Conservation (phyloP, 768 basidiomycete species). For the Mycena leptocephala region DNA sequence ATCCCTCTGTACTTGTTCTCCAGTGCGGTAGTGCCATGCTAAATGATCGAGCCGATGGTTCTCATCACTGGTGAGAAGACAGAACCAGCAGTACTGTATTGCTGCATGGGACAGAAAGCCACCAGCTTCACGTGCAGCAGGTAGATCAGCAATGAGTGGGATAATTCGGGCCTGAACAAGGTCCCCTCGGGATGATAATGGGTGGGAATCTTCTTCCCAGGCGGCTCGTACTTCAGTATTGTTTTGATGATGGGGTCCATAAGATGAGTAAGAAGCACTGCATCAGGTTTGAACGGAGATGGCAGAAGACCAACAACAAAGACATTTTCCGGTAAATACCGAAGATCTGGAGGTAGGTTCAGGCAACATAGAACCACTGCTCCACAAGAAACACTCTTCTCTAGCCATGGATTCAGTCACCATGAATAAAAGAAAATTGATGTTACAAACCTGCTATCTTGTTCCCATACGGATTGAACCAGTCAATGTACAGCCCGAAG, state of each 20-base stretch:
- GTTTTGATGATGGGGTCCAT: conserved; percentile 7
- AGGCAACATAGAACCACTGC: conserved; percentile 38
- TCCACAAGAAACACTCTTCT: conserved; percentile 22
- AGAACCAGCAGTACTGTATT: conserved; percentile 37
- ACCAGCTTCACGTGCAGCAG: conserved; percentile 29
- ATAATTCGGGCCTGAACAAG: conserved; percentile 24
- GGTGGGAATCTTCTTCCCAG: conserved; percentile 26
- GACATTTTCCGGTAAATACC: conserved; percentile 41
- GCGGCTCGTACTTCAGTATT: conserved; percentile 10
- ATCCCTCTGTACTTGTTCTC: conserved; percentile 19
- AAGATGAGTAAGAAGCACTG: conserved; percentile 18
- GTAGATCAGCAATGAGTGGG: conserved; percentile 34
- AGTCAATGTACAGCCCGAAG: conserved; percentile 45
- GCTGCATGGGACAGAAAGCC: conserved; percentile 33
- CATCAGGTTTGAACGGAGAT: conserved; percentile 41
- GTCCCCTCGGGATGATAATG: conserved; percentile 26
- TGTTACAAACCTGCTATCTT: conserved; percentile 36
- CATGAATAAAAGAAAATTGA: not conserved
- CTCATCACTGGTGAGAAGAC: conserved; percentile 14
- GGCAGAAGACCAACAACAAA: conserved; percentile 45
- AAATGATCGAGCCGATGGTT: conserved; percentile 24
- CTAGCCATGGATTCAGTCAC: no score
- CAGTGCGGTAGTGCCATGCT: conserved; percentile 32
- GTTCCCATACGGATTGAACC: conserved; percentile 44
- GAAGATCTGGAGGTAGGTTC: conserved; percentile 44